These are phyloP conservation scores for Noccaea bulbosa DNA, from an alignment of 345 rosid genomes.

Conservation along the genomic window DNA sequence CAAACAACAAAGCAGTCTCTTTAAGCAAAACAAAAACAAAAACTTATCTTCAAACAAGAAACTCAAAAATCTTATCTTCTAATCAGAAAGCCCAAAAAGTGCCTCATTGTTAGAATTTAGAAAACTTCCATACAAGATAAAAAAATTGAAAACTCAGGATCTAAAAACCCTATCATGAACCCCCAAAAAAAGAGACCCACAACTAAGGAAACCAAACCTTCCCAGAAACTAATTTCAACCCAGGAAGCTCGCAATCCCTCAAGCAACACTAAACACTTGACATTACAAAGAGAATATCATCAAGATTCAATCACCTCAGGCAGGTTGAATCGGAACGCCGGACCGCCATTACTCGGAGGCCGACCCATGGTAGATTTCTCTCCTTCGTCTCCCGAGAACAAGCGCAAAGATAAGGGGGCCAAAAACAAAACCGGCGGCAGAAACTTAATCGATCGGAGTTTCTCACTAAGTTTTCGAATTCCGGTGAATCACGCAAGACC, in stretches of 20 bases:
- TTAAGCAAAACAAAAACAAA: background rate
- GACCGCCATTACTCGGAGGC: conserved; percentile 95
- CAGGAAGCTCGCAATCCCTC: conserved; percentile 3
- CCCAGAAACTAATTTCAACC: background rate
- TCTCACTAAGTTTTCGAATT: conserved; percentile 20
- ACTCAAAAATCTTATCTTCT: background rate
- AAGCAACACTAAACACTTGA: conserved; percentile 17
- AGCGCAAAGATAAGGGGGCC: background rate
- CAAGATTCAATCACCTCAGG: conserved; percentile 59
- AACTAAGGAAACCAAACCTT: conserved; percentile 14
- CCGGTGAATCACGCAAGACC: conserved; percentile 31
- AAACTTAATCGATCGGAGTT: conserved; percentile 22
- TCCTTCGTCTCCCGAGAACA: conserved; percentile 18
- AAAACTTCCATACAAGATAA: conserved; percentile 10
- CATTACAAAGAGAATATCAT: conserved; percentile 5
- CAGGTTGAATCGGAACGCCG: conserved; percentile 86
- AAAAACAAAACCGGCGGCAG: conserved; percentile 15
- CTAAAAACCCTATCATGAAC: conserved; percentile 33
- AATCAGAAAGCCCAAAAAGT: conserved; percentile 9
- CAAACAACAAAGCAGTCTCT: conserved; percentile 21
- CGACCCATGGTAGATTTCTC: conserved; percentile 65
- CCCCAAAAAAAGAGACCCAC: background rate
- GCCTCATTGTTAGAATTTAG: background rate
- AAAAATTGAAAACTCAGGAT: conserved; percentile 14
- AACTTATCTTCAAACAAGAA: background rate